Conservation (phyloP, 306 rosid genomes). For the Clitoria ternatea region DNA sequence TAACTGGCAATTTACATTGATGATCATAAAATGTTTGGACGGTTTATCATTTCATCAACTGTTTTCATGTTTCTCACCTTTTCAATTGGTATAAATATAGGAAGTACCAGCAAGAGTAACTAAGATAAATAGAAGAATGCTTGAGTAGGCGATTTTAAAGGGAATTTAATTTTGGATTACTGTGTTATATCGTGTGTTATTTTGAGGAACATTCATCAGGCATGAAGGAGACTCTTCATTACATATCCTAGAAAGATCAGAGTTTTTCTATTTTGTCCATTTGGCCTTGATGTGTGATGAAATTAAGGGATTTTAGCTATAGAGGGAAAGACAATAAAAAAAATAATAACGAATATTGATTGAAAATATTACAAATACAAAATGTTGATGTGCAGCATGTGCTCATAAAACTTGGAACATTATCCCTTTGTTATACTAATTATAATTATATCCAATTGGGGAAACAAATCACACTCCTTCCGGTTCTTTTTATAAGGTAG, state of each 20-base stretch:
- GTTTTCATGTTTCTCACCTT: neutral
- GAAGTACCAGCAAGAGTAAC: neutral
- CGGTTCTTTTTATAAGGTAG: no score
- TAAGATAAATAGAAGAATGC: neutral
- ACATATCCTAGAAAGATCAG: neutral
- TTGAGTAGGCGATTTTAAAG: neutral
- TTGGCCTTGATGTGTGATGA: no score
- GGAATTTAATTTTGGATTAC: neutral
- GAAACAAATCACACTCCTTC: no score
- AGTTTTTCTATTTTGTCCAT: no score
- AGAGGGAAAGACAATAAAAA: no score
- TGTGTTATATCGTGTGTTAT: conserved; percentile 5
- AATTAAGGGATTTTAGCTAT: no score
- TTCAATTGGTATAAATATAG: neutral
- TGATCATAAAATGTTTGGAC: conserved; percentile 1
- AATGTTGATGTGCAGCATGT: no score
- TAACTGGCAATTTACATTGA: conserved; percentile 15
- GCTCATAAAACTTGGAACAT: no score
- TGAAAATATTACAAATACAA: no score
- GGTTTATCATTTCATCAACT: conserved; percentile 4
- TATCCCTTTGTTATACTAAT: no score
- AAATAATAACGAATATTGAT: no score
- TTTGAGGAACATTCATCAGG: neutral
- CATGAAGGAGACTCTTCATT: neutral
- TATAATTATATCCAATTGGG: no score